These are phyloP conservation scores for Phytophthora pini DNA, from an alignment of 352 stramenopile genomes.

Conservation along the genomic window DNA sequence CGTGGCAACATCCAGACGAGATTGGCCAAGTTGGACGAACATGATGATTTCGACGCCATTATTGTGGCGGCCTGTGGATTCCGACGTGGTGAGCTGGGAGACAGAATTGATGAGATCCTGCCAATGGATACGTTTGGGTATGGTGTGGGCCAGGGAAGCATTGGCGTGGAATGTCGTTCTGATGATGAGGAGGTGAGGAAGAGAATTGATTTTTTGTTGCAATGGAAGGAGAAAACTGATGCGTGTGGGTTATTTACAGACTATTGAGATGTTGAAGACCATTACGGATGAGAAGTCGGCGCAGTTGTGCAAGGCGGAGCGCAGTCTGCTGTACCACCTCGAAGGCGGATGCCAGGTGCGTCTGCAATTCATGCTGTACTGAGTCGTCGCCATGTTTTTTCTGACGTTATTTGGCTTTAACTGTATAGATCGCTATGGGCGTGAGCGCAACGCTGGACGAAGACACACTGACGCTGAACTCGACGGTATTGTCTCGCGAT, in stretches of 20 bases:
- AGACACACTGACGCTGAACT: slow-evolving; percentile 71
- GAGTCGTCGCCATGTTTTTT: not conserved
- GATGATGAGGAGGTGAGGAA: slow-evolving; percentile 62
- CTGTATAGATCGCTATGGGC: slow-evolving; percentile 77
- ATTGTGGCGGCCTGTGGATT: slow-evolving; percentile 88
- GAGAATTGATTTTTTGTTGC: not conserved
- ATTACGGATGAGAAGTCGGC: slow-evolving; percentile 82
- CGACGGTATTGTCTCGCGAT: slow-evolving; percentile 76
- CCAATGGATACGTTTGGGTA: slow-evolving; percentile 78
- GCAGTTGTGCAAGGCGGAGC: slow-evolving; percentile 83
- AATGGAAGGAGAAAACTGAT: slow-evolving; percentile 4
- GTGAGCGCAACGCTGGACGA: slow-evolving; percentile 73
- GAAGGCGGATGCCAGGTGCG: slow-evolving; percentile 87
- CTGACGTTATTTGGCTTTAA: slow-evolving; percentile 11
- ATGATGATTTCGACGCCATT: slow-evolving; percentile 88
- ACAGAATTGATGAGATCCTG: slow-evolving; percentile 81
- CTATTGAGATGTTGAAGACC: slow-evolving; percentile 77
- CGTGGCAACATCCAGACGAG: slow-evolving; percentile 91
- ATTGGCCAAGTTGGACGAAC: slow-evolving; percentile 84
- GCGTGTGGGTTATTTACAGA: slow-evolving; percentile 45
- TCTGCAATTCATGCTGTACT: not conserved
- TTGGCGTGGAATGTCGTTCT: slow-evolving; percentile 83
- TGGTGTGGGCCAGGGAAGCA: slow-evolving; percentile 86
- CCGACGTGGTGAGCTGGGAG: slow-evolving; percentile 69
- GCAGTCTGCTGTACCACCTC: slow-evolving; percentile 80